Percentiles rank a stretch among this genome's conserved stretches.
Evolutionary conservation across 768 basidiomycete species (phyloP).

Genomic region (Phylloporus arenicola): DNA sequence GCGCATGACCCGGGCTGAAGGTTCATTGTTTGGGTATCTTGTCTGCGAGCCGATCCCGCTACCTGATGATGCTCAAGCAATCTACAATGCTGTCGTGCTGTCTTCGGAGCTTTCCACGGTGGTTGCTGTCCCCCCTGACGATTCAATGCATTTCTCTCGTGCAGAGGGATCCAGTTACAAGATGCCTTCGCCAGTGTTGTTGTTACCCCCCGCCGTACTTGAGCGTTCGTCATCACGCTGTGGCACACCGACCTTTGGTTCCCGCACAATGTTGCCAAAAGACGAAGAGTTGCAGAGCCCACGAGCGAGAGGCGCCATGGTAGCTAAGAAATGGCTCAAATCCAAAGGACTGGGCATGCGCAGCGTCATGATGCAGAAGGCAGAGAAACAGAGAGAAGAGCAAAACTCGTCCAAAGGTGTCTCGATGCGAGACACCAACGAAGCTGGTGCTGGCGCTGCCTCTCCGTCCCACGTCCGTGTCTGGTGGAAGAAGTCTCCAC

Average conservation of each 20-base stretch:
- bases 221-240: conserved; percentile 49
- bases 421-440: conserved; percentile 1
- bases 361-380: conserved; percentile 17
- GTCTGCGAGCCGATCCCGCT: conserved; percentile 58
- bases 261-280: conserved; percentile 32
- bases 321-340: conserved; percentile 26
- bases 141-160: background rate
- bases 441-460: background rate
- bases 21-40: conserved; percentile 67
- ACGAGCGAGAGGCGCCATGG: conserved; percentile 8
- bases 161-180: conserved; percentile 5
- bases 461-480: conserved; percentile 22
- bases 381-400: conserved; percentile 20
- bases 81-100: conserved; percentile 17
- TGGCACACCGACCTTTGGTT: conserved; percentile 60
- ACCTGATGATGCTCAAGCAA: conserved; percentile 32
- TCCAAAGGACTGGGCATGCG: conserved; percentile 28
- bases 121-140: conserved; percentile 8
- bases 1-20: conserved; percentile 51
- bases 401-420: conserved; percentile 2
- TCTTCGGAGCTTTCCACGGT: conserved; percentile 16
- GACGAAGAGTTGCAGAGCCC: conserved; percentile 21
- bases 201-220: conserved; percentile 27
- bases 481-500: conserved; percentile 27
- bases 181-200: conserved; percentile 6